These are phyloP conservation scores for Oryza officinalis DNA, from an alignment of 176 grass and related monocot species.

Conservation along the genomic window DNA sequence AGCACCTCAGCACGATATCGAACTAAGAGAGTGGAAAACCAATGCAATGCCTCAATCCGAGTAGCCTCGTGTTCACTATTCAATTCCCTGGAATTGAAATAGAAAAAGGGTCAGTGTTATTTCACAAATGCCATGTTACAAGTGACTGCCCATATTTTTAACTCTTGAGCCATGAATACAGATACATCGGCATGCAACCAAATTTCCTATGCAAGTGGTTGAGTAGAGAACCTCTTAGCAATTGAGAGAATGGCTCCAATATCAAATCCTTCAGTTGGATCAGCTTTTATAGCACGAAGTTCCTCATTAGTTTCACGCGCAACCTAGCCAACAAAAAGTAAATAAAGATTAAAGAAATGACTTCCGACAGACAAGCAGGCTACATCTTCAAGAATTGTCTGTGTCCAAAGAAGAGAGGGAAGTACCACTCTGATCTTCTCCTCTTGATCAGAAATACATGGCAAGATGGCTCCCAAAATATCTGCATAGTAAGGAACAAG, in stretches of 20 bases:
- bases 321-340: slow-evolving; percentile 75
- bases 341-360: neutral
- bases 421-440: slow-evolving; percentile 98
- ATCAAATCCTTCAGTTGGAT: slow-evolving; percentile 91
- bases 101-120: neutral
- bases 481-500: slow-evolving; percentile 98
- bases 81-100: slow-evolving; percentile 75
- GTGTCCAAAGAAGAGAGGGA: slow-evolving; percentile 31
- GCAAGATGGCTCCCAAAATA: slow-evolving; percentile 95
- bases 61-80: slow-evolving; percentile 85
- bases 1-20: slow-evolving; percentile 80
- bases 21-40: slow-evolving; percentile 74
- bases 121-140: slow-evolving; percentile 14
- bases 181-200: neutral
- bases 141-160: slow-evolving; percentile 6
- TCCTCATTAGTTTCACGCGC: slow-evolving; percentile 98
- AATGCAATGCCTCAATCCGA: slow-evolving; percentile 89
- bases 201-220: neutral
- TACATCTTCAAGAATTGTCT: slow-evolving; percentile 23
- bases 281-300: slow-evolving; percentile 83
- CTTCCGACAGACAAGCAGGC: slow-evolving; percentile 6
- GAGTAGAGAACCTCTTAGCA: slow-evolving; percentile 70
- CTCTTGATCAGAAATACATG: slow-evolving; percentile 94
- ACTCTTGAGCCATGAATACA: slow-evolving; percentile 1
- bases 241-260: slow-evolving; percentile 84